These are phyloP conservation scores for Dentipellis sp. DNA, from an alignment of 768 basidiomycete genomes.

Conservation along the genomic window DNA sequence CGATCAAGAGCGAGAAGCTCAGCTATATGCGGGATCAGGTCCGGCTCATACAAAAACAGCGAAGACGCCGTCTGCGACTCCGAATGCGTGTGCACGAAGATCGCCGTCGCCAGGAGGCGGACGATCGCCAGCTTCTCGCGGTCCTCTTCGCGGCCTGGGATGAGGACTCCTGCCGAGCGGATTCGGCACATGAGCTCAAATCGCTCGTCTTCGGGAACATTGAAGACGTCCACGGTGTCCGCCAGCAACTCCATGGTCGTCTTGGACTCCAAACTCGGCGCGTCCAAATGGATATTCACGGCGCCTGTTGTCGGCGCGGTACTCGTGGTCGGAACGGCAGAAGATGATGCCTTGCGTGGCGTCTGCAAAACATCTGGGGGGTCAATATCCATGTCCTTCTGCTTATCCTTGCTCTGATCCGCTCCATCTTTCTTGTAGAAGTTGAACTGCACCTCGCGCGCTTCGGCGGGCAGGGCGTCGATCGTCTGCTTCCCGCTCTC, in stretches of 20 bases:
- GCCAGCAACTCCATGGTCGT: conserved; percentile 70
- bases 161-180: conserved; percentile 65
- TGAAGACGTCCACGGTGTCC: conserved; percentile 56
- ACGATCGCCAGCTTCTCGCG: conserved; percentile 76
- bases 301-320: conserved; percentile 32
- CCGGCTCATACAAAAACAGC: conserved; percentile 92
- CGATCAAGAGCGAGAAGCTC: conserved; percentile 80
- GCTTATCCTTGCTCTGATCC: conserved; percentile 17
- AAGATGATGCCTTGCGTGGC: conserved; percentile 29
- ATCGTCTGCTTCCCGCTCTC: conserved; percentile 42
- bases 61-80: conserved; percentile 73
- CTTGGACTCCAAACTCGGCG: conserved; percentile 49
- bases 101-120: conserved; percentile 80
- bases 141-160: conserved; percentile 44
- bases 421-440: conserved; percentile 60
- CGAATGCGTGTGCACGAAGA: conserved; percentile 80
- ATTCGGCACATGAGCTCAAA: conserved; percentile 86
- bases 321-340: conserved; percentile 25
- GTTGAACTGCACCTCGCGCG: conserved; percentile 70
- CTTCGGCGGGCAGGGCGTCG: conserved; percentile 59
- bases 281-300: conserved; percentile 52
- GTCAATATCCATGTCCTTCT: conserved; percentile 39
- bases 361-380: conserved; percentile 29
- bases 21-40: conserved; percentile 80
- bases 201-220: conserved; percentile 72